Base-by-base conservation (phyloP, 1,284 basidiomycete genomes). In the Ceratobasidium sp. region DNA sequence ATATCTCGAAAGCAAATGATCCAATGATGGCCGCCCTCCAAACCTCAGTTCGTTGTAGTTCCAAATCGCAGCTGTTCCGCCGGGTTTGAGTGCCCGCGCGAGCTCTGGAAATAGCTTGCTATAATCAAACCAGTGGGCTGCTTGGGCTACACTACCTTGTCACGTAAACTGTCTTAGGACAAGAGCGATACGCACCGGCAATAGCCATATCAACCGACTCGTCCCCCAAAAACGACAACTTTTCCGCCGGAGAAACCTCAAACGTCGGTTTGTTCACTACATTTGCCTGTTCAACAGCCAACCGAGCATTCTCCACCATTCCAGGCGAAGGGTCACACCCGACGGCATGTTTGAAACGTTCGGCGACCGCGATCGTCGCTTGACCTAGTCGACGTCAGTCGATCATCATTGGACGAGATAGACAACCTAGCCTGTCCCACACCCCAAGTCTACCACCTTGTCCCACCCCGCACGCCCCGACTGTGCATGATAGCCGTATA, bases 81-180 rank as follows among this genome's bases (percentile, higher is more conserved):
- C 89, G 0, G 87, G 88, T 54, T 89, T 87, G 68, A 96, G 84
- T 2, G 93, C 87, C 1, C 93, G 87, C 1, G 87, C 87, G 1
- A 91, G 85, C 83, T 95, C 91, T 0, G 87, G 88, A 93, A 95
- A 96, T 6, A 93, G 87, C 78, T 87, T 88, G 3, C 84, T 82
- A 88, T 93, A 94, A 82, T 96, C 87, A 82, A 96, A 96, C 95
- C 95, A 96, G 83, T 97, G 95, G 0, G 91, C 91, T 0, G 95
- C 91, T 84, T 96, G 95, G 1, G 93, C 94, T 93, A 78, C n/a
- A 46, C 44, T 46, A n/a, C 44, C 44, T 13, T 13, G 44, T 46
- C 44, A 46, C 13, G 44, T 46, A 46, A 13, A 13, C 44, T 7
- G 44, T 13, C 13, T 2, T 61, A 64, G n/a, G 17, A 7, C 46